These are phyloP conservation scores for Clonostachys rhizophaga DNA, from an alignment of 2,329 filamentous ascomycete species.

Conservation along the genomic window DNA sequence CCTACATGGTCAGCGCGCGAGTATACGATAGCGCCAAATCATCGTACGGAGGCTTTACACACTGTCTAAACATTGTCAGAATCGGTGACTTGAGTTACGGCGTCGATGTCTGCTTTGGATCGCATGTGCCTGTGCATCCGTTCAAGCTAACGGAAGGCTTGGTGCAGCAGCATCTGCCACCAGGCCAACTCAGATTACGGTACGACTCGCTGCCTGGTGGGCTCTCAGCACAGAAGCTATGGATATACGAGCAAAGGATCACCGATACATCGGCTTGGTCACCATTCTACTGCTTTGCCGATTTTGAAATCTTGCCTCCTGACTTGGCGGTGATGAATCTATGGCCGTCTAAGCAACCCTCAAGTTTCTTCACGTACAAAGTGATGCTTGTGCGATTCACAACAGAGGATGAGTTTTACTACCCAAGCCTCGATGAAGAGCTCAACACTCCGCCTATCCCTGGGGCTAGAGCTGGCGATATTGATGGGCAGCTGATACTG, in stretches of 20 bases:
- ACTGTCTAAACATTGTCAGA: slow-evolving; percentile 16
- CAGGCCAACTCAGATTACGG: slow-evolving; percentile 24
- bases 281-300: slow-evolving; percentile 39
- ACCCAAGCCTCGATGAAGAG: background rate
- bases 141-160: too few species aligned
- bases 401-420: slow-evolving; percentile 17
- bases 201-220: slow-evolving; percentile 2
- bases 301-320: slow-evolving; percentile 30
- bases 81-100: slow-evolving; percentile 7
- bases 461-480: background rate
- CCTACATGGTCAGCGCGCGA: slow-evolving; percentile 14
- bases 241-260: slow-evolving; percentile 12
- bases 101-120: slow-evolving; percentile 15
- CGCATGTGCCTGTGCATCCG: slow-evolving; percentile 11
- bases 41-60: slow-evolving; percentile 13
- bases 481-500: slow-evolving; percentile 1
- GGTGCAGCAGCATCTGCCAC: slow-evolving; percentile 6
- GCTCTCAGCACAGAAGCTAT: slow-evolving; percentile 6
- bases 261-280: slow-evolving; percentile 25
- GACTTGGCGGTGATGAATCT: slow-evolving; percentile 32
- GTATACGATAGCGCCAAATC: slow-evolving; percentile 7
- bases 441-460: background rate
- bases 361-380: slow-evolving; percentile 25
- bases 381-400: slow-evolving; percentile 31
- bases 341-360: slow-evolving; percentile 20